Evolutionary conservation across 768 basidiomycete species (phyloP), one percentile per base, ranked within the genome.

Genomic region (Agrocybe chaxingu): DNA sequence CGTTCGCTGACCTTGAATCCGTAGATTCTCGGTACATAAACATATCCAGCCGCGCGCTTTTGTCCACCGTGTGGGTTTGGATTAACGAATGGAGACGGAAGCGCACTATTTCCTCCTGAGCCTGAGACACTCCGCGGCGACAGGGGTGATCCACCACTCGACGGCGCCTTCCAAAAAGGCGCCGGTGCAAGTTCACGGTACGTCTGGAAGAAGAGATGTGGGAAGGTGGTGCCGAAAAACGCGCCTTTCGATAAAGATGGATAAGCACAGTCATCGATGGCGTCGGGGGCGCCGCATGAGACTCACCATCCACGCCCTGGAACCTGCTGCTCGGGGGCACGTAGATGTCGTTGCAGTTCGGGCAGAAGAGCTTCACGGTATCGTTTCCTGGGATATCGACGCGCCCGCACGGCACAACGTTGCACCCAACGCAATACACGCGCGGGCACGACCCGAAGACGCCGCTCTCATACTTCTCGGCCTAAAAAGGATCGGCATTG

Each of bases 161-260:
- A 73, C 5, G 72, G 73, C n/a, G 83, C 78, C 57, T 88, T 90
- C 81, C 83, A 94, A 72, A 93, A 98, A 2, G 95, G 92, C 19
- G 92, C 91, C 0, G 95, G 90, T 7, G 92, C 84, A n/a, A 95
- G 80, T 65, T 96, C 93, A 19, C 91, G 89, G 72, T 96, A 98
- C 55, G 90, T 94, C 65, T 98, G 94, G 79, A 98, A 98, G 73
- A 98, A 96, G 19, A 99, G 78, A 62, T 98, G 94, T 1, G 95
- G 78, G 67, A 99, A 99, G n/a, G 96, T 98, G 0, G 96, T 98
- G 16, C 97, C 97, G 73, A 99, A 99, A 74, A 98, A 99, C 8
- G 97, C 97, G 55, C 96, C 95, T 98, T 45, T 33, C 55, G 41
- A 42, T 47, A 50, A 43, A 35, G 38, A 16, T 47, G 18, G 12